A percentile compares a stretch with the other conserved stretches of the same genome.
Evolutionary conservation across 441 rosid species (phyloP).

Genomic region (Gossypium aridum): DNA sequence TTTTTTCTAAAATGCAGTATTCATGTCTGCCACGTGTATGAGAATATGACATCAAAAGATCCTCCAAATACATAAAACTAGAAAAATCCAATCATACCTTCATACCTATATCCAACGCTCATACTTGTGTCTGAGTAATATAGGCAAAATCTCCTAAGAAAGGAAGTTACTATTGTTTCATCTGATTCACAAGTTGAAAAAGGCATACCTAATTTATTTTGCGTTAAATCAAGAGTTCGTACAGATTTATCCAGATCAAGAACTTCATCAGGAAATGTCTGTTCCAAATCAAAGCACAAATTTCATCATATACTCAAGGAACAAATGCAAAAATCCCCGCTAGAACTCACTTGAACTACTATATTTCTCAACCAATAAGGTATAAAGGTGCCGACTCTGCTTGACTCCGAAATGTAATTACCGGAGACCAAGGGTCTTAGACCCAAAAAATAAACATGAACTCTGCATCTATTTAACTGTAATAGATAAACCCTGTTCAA

Average conservation of each 20-base stretch:
- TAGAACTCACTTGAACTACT: not conserved
- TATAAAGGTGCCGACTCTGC: not conserved
- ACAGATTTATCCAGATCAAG: constrained; percentile 66
- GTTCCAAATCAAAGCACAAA: constrained; percentile 25
- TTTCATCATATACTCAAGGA: not conserved
- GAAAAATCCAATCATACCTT: not conserved
- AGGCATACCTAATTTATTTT: constrained; percentile 67
- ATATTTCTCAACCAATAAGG: not conserved
- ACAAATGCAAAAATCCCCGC: constrained; percentile 7
- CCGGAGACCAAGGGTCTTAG: too few species aligned
- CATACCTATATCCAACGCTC: not conserved
- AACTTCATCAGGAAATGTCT: constrained; percentile 80
- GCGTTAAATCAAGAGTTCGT: constrained; percentile 81
- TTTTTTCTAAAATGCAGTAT: not conserved
- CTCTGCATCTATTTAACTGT: not conserved
- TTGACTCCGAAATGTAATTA: too few species aligned
- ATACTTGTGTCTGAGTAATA: not conserved
- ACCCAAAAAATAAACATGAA: not conserved
- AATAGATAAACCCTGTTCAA: constrained; percentile 22
- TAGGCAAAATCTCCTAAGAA: not conserved
- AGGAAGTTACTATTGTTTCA: not conserved
- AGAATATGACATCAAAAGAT: not conserved
- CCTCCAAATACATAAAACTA: not conserved
- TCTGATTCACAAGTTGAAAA: not conserved
- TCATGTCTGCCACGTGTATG: not conserved